Evolutionary conservation across 495 filamentous ascomycete genomes (phyloP), one percentile per base, ranked within the genome.

Genomic region (Penicillium steckii): DNA sequence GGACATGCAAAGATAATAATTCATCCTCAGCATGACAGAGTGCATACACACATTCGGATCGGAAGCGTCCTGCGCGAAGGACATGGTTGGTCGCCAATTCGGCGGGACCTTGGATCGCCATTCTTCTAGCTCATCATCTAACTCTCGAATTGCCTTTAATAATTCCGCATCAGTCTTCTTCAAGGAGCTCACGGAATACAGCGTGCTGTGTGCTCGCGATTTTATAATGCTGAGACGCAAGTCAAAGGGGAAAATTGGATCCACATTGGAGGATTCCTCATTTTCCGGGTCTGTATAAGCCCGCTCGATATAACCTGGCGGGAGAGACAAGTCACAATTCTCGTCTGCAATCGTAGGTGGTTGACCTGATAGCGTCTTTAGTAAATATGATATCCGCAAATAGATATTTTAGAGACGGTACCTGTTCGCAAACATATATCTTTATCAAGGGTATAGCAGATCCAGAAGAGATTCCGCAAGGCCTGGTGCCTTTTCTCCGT

Each of bases 151-250:
- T 17, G 76, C 71, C 13, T 74, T 71, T 6, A 82, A 55, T 3
- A 82, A 60, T 49, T 82, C 79, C 4, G 77, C 76, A 40, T 81
- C 76, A 0, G 75, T 71, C 52, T 81, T 82, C 22, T 73, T 66
- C 4, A 76, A 55, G 0, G 72, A 67, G 13, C 61, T 61, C 32
- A 75, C 67, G 0, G 78, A 80, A 46, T 80, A 82, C 0, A 82
- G 61, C 0, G 73, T 59, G 17, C 59, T 73, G 61, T 73, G 74
- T 1, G 74, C 69, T 15, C 77, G 71, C 6, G 76, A 71, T 56
- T 80, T 79, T 55, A 82, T 73, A 13, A 81, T 69, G 35, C 69
- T 71, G 5, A 82, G 65, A 3, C 76, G 69, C 17, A 80, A 53
- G 35, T 82, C 78, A 18, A 73, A 70, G 1, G 75, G 77, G 38